Evolutionary conservation across 2,329 filamentous ascomycete genomes (phyloP), one percentile per base, ranked within the genome.

Genomic region (Alternaria sp.): DNA sequence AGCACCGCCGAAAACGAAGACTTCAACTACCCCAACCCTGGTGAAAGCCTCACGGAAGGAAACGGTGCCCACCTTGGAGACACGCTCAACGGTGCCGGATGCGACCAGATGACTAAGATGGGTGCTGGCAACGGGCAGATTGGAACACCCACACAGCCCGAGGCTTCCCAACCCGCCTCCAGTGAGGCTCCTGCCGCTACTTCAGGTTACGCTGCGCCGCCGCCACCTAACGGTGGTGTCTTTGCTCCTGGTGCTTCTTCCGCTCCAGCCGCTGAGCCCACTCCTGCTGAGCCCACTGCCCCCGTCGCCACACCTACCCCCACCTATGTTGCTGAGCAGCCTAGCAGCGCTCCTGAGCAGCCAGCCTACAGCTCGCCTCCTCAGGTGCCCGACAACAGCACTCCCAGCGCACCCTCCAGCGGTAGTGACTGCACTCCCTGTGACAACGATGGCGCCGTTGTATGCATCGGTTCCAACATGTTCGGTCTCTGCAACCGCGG

Each of bases 11-110:
- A 76, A 15, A 2, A 9, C 4, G 57, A 28, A 3, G 88, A 93
- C 69, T 84, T 91, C 65, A 77, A 82, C n/a, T 95, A 90, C 82
- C 90, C 91, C 8, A 82, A 91, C 68, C 87, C 92, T 0, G 92
- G 92, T 54, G 66, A 83, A 43, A 79, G 74, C 37, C 76, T 84
- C n/a, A 82, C 83, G 67, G 75, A 63, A 11, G 70, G 71, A 11
- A 65, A 70, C 6, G 65, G 63, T 41, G 79, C 76, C 55, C 67
- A 66, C 28, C 70, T 78, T 50, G 78, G 77, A 2, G 76, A 79
- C 54, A 71, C 73, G 1, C 55, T 73, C 9, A 58, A n/a, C 4
- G 73, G 75, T 64, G 75, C 79, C 51, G 76, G 70, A 28, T 77
- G 77, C 51, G 28, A 30, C 11, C 1, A 30, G 28, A 30, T 25